Conservation (phyloP, 2,329 filamentous ascomycete species). For the Colletotrichum sp. region DNA sequence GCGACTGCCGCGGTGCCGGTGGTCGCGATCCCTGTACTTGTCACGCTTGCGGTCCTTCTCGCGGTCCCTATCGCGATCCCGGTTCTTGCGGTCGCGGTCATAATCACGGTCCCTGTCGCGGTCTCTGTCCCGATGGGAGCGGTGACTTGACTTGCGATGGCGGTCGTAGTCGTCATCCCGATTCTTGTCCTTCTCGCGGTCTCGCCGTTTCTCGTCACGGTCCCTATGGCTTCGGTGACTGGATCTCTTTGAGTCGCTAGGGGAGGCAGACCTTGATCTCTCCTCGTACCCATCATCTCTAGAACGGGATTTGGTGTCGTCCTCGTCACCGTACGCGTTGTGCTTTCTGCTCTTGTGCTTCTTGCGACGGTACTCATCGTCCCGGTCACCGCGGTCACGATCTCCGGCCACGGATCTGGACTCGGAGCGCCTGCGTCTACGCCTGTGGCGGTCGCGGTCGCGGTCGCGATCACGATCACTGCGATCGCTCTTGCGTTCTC, state of each 20-base stretch:
- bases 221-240: constrained; percentile 68
- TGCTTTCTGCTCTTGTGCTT: constrained; percentile 50
- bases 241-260: constrained; percentile 60
- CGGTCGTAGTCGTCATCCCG: constrained; percentile 55
- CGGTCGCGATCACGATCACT: constrained; percentile 29
- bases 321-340: constrained; percentile 48
- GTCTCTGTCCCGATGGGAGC: constrained; percentile 49
- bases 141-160: constrained; percentile 42
- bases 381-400: constrained; percentile 46
- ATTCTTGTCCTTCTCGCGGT: constrained; percentile 44
- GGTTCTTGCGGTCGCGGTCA: constrained; percentile 44
- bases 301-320: constrained; percentile 42
- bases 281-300: constrained; percentile 49
- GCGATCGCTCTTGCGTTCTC: constrained; percentile 51
- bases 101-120: constrained; percentile 38
- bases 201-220: constrained; percentile 50
- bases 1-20: constrained; percentile 42
- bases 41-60: constrained; percentile 43
- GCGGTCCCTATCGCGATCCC: constrained; percentile 31
- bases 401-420: constrained; percentile 45
- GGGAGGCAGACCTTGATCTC: constrained; percentile 70
- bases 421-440: constrained; percentile 61
- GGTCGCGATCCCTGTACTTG: constrained; percentile 40
- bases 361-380: constrained; percentile 56
- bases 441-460: constrained; percentile 33